Base-by-base conservation (phyloP, 2,329 filamentous ascomycete species). In the Coleophoma eucalyptorum region DNA sequence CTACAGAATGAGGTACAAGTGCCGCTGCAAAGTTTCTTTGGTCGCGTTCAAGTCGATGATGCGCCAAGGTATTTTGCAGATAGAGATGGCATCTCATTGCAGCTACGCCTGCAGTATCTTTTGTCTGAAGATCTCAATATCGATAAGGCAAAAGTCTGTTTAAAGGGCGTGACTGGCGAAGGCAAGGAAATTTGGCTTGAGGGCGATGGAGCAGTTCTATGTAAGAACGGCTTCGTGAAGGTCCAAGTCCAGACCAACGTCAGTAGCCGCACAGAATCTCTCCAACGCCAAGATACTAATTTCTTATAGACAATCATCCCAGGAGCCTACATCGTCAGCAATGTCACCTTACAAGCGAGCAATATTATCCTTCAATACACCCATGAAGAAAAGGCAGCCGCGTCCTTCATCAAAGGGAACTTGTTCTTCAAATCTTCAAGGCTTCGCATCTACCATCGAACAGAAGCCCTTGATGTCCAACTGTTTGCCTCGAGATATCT, bases 251-350 rank as follows among this genome's bases (percentile, higher is more conserved):
- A 67, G 49, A 76, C 72, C 55, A 75, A 72, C 54, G 71, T 75
- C 58, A 67, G 72, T 64, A 15, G 18, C 26, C 10, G 26, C 26
- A 26, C 26, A 26, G 26, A 26, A 26, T 8, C 26, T 6, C 3
- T 43, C 11, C 10, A 5, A 11, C 18, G 38, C 31, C 26, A 5
- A 15, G 41, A 19, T 50, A 16, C 67, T 74, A 57, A 75, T 52
- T 34, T 31, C 5, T 3, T 19, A 1, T 37, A 87, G 81, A 72
- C 80, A 15, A 79, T 83, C 33, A 80, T 89, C 3, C 81, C 86
- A 19, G 91, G 91, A 1, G 80, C 79, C 21, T 97, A 90, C 62
- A 79, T 84, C 51, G 79, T 94, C 42, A 88, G 91, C 58, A 83
- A 84, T 56, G 74, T 96, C 35, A 77, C 82, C 13, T 67, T 97